Evolutionary conservation across 2,329 filamentous ascomycete species (phyloP), one percentile per base, ranked within the genome.

Genomic region (Trichoderma sp.): DNA sequence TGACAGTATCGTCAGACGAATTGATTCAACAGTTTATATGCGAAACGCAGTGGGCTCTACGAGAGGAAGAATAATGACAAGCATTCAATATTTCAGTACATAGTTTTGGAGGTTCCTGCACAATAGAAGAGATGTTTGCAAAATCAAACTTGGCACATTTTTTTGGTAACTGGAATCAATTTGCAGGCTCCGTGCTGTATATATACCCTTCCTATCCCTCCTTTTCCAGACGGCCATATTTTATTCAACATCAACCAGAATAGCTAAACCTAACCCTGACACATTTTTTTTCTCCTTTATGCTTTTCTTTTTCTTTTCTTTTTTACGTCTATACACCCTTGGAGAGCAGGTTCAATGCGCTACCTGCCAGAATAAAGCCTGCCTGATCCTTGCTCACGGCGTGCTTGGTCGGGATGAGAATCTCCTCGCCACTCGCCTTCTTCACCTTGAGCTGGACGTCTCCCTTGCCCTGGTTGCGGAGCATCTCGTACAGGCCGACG

Each of bases 331-430:
- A 79, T 12, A 76, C 57, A 2, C 78, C 74, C 84, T 90, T 90
- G 54, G 93, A 91, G 74, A 99, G 80, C 78, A 98, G 77, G 80
- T 99, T 99, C 81, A 99, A 80, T 50, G 95, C 95, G 78, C 93
- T 97, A 3, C 95, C 95, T 0, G 95, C 95, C 60, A 99, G 83
- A 71, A 99, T 92, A 76, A 98, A 99, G 0, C 86, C 89, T 70
- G 92, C 92, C 84, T 99, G 95, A 78, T 97, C 95, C 81, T 90
- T 87, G 76, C 89, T 96, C 70, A 99, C 85, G 13, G 92, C 92
- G 78, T 97, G 94, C 81, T 89, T 92, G n/a, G 93, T 93, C 57
- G 88, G 86, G 68, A 99, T 86, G 45, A 86, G 77, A 58, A 92
- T 78, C 78, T 88, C 86, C 77, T 90, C 87, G 9, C 91, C 92